A percentile compares a stretch with the other conserved stretches of the same genome.
Conservation (phyloP, 805 yeast genomes). For the Wickerhamomyces rabaulensis region DNA sequence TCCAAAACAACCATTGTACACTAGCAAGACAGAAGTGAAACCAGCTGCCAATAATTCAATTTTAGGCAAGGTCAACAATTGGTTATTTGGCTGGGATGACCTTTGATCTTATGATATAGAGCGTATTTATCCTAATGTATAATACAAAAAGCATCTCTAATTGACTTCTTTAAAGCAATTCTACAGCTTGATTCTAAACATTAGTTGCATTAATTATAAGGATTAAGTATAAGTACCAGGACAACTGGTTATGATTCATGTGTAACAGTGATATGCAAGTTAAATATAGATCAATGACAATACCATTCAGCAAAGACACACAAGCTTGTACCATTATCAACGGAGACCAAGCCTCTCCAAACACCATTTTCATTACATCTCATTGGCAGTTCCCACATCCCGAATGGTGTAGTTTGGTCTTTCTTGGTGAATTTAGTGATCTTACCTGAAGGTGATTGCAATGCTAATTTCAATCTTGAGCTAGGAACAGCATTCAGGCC, state of each 20-base stretch:
- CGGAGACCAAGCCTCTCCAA: constrained; percentile 79
- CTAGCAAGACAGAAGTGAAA: constrained; percentile 21
- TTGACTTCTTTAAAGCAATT: neutral
- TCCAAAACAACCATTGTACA: constrained; percentile 13
- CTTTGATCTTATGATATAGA: constrained; percentile 15
- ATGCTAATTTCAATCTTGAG: constrained; percentile 49
- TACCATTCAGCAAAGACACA: constrained; percentile 91
- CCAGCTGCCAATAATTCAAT: constrained; percentile 19
- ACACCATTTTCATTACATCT: constrained; percentile 67
- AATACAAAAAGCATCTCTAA: no score
- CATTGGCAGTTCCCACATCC: constrained; percentile 55
- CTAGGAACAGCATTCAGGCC: constrained; percentile 12
- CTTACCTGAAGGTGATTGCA: constrained; percentile 84
- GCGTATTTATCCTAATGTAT: neutral
- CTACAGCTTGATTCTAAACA: neutral
- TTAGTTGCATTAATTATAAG: neutral
- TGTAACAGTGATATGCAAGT: neutral
- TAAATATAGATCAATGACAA: constrained; percentile 32
- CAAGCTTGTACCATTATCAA: constrained; percentile 76
- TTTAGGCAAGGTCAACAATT: constrained; percentile 34
- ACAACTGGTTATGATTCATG: neutral
- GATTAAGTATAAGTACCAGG: neutral
- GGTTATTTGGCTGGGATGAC: constrained; percentile 55
- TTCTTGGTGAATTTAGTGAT: constrained; percentile 52
- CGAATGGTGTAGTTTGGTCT: constrained; percentile 42